phyloP scores from a whole-genome alignment of 2,329 filamentous ascomycete species.

The Botrytis porri region DNA sequence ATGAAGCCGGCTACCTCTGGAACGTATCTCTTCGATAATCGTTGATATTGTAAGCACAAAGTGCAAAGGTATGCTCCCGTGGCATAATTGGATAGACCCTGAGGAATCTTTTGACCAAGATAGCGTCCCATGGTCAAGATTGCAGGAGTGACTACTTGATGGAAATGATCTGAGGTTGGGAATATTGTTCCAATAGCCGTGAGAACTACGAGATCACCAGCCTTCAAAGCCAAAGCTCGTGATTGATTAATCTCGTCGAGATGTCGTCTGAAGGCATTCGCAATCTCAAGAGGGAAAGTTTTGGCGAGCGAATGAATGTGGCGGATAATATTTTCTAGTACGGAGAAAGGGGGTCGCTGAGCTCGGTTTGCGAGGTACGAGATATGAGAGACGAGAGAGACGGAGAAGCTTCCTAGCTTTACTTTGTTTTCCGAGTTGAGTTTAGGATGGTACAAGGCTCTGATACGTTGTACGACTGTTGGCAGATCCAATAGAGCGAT shows the following conservation, averaged over 20 bases:
- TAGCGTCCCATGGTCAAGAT: conserved; percentile 81
- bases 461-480: conserved; percentile 81
- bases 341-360: conserved; percentile 55
- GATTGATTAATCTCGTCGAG: conserved; percentile 54
- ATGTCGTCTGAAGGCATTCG: conserved; percentile 72
- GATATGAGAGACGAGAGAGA: conserved; percentile 62
- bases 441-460: conserved; percentile 88
- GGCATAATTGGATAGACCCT: conserved; percentile 62
- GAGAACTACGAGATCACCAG: conserved; percentile 76
- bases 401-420: conserved; percentile 68
- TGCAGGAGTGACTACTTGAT: conserved; percentile 88
- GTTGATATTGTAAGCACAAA: conserved; percentile 78
- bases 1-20: conserved; percentile 84
- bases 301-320: conserved; percentile 93
- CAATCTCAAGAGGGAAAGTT: conserved; percentile 75
- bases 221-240: conserved; percentile 52
- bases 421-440: conserved; percentile 81
- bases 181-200: conserved; percentile 83
- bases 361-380: conserved; percentile 46
- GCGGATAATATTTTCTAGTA: conserved; percentile 77
- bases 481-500: conserved; percentile 66
- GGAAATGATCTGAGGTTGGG: conserved; percentile 95
- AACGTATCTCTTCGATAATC: conserved; percentile 78
- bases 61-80: conserved; percentile 77
- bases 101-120: conserved; percentile 72